phyloP scores from a whole-genome alignment of 352 stramenopile species.

The Aphanomyces cochlioides region DNA sequence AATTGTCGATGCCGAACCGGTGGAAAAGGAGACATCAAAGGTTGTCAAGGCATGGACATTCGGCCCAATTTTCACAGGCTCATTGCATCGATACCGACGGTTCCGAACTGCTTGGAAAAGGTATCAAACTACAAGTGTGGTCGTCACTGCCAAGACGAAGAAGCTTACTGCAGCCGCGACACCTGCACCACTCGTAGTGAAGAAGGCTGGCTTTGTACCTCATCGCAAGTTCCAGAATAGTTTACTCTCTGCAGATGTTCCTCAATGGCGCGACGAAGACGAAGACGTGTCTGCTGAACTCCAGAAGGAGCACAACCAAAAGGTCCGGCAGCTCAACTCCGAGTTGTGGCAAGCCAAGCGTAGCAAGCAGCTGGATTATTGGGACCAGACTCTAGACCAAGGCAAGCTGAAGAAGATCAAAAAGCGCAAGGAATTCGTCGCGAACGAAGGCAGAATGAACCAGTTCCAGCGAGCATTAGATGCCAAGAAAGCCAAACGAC shows the following conservation, averaged over 20 bases:
- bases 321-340: conserved; percentile 67
- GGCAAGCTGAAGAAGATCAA: conserved; percentile 82
- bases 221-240: conserved; percentile 21
- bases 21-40: neutral
- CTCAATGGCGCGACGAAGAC: conserved; percentile 52
- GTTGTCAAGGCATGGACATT: conserved; percentile 13
- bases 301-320: conserved; percentile 58
- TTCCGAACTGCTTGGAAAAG: conserved; percentile 21
- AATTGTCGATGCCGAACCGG: neutral
- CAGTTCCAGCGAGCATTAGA: conserved; percentile 60
- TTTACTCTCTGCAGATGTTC: conserved; percentile 60
- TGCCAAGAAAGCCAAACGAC: conserved; percentile 46
- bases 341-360: conserved; percentile 73
- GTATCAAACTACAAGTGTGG: neutral
- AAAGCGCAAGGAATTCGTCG: conserved; percentile 76
- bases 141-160: neutral
- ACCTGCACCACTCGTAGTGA: conserved; percentile 59
- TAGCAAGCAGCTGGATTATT: conserved; percentile 60
- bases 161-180: conserved; percentile 38
- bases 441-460: conserved; percentile 71
- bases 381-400: conserved; percentile 67
- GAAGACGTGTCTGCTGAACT: conserved; percentile 35
- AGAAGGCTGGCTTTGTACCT: conserved; percentile 39
- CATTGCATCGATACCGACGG: neutral
- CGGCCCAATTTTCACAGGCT: conserved; percentile 12